Evolutionary conservation across 2,329 filamentous ascomycete genomes (phyloP).

Genomic region (Pseudodiploospora longispora): DNA sequence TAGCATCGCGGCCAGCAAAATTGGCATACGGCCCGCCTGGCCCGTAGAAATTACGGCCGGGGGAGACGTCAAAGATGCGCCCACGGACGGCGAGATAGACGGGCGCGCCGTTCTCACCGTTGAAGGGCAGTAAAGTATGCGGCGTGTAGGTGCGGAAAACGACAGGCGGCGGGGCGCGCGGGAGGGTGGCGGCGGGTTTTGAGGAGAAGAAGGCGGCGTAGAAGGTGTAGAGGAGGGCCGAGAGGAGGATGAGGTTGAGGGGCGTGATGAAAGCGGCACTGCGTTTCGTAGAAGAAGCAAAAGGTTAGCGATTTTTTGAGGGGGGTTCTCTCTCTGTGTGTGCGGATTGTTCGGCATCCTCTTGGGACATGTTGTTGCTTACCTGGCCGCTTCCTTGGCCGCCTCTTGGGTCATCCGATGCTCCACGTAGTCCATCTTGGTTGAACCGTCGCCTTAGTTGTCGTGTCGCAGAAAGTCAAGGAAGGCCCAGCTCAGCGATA

Average conservation of each 20-base stretch:
- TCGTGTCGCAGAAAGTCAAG: too few relatives aligned
- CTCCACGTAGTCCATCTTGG: slow-evolving; percentile 50
- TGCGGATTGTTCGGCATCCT: background rate
- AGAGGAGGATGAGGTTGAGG: slow-evolving; percentile 53
- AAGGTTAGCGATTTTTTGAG: background rate
- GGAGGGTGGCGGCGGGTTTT: slow-evolving; percentile 35
- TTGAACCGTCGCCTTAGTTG: too few relatives aligned
- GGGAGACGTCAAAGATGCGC: slow-evolving; percentile 80
- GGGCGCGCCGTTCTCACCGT: slow-evolving; percentile 63
- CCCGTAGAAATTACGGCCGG: slow-evolving; percentile 89
- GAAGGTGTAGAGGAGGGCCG: slow-evolving; percentile 48
- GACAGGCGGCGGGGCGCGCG: slow-evolving; percentile 46
- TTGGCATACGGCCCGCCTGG: slow-evolving; percentile 92
- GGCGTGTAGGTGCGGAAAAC: slow-evolving; percentile 68
- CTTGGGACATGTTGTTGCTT: slow-evolving; percentile 9
- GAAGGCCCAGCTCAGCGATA: too few relatives aligned
- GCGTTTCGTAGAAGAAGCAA: background rate
- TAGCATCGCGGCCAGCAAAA: slow-evolving; percentile 90
- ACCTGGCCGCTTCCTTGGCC: slow-evolving; percentile 33
- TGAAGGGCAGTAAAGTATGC: slow-evolving; percentile 74
- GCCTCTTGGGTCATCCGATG: slow-evolving; percentile 48
- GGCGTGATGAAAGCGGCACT: slow-evolving; percentile 47
- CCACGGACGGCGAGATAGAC: slow-evolving; percentile 91
- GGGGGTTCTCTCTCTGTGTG: background rate
- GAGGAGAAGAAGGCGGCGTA: slow-evolving; percentile 47